These are phyloP conservation scores for Rhodotorula paludigena DNA, from an alignment of 768 basidiomycete genomes.

Conservation along the genomic window DNA sequence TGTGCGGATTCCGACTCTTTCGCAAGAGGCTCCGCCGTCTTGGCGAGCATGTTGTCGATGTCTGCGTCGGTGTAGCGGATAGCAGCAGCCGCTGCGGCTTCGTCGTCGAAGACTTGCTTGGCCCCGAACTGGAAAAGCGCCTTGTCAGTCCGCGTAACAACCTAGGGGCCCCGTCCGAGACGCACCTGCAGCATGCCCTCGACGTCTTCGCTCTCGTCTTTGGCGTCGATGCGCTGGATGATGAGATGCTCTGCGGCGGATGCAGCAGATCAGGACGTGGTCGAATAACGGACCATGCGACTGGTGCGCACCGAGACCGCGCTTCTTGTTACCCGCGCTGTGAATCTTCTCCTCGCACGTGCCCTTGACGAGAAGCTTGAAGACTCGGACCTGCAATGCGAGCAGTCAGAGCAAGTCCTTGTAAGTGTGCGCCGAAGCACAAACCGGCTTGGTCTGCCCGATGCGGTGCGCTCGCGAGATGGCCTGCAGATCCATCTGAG, in stretches of 20 bases:
- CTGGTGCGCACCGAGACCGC: slow-evolving; percentile 64
- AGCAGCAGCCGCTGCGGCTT: slow-evolving; percentile 8
- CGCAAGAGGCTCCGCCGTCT: slow-evolving; percentile 20
- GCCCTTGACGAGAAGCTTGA: slow-evolving; percentile 92
- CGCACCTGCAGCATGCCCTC: slow-evolving; percentile 63
- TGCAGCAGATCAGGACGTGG: slow-evolving; percentile 1
- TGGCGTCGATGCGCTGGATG: slow-evolving; percentile 30
- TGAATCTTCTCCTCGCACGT: slow-evolving; percentile 56
- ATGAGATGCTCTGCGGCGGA: slow-evolving; percentile 31
- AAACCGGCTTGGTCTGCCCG: slow-evolving; percentile 87
- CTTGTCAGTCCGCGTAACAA: neutral
- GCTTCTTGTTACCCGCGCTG: slow-evolving; percentile 39
- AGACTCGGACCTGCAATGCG: slow-evolving; percentile 28
- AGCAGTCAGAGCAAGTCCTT: too few species aligned
- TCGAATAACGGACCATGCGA: slow-evolving; percentile 65
- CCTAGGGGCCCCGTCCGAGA: too few species aligned
- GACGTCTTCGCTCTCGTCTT: slow-evolving; percentile 74
- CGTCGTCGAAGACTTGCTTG: slow-evolving; percentile 26
- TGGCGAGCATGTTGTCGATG: slow-evolving; percentile 44
- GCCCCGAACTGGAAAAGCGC: slow-evolving; percentile 25
- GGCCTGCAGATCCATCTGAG: slow-evolving; percentile 74
- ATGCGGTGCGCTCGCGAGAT: slow-evolving; percentile 91
- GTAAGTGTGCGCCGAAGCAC: slow-evolving; percentile 52
- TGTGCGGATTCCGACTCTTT: slow-evolving; percentile 9
- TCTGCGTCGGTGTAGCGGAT: slow-evolving; percentile 27